Percentiles rank a stretch among this genome's conserved stretches.
phyloP scores from a whole-genome alignment of 2,329 filamentous ascomycete genomes.

The Trichoderma arundinaceum region DNA sequence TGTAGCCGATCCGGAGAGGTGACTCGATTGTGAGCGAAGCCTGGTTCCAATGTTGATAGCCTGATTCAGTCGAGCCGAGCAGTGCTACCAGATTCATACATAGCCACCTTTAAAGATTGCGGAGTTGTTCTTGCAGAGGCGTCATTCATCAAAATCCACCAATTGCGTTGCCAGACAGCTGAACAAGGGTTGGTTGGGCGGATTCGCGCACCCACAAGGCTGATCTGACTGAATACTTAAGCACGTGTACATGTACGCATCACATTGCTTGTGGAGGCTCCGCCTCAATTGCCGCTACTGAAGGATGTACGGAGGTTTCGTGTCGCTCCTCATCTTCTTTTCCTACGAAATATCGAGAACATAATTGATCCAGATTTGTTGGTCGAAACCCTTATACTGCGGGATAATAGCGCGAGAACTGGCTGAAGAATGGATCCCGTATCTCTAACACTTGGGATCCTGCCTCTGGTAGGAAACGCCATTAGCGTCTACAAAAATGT shows the following conservation, averaged over 20 bases:
- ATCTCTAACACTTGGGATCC: neutral
- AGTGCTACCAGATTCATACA: too few relatives aligned
- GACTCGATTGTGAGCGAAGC: too few relatives aligned
- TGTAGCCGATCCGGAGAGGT: too few relatives aligned
- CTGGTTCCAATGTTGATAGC: too few relatives aligned
- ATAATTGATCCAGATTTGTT: neutral
- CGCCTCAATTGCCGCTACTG: neutral
- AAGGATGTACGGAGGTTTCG: too few relatives aligned
- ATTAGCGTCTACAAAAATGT: neutral
- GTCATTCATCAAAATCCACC: neutral
- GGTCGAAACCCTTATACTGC: too few relatives aligned
- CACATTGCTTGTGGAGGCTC: neutral
- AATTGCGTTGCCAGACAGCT: neutral
- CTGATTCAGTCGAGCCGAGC: too few relatives aligned
- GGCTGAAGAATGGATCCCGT: neutral
- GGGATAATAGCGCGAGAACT: neutral
- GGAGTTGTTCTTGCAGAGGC: neutral
- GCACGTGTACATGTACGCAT: neutral
- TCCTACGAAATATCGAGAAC: neutral
- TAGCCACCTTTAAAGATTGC: too few relatives aligned
- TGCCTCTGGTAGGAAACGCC: neutral
- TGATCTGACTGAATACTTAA: neutral
- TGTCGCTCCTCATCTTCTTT: neutral
- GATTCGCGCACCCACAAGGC: neutral
- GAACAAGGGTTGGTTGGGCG: slow-evolving; percentile 2